Conservation (phyloP, 1,139 yeast species). For the Yamadazyma diospyri region DNA sequence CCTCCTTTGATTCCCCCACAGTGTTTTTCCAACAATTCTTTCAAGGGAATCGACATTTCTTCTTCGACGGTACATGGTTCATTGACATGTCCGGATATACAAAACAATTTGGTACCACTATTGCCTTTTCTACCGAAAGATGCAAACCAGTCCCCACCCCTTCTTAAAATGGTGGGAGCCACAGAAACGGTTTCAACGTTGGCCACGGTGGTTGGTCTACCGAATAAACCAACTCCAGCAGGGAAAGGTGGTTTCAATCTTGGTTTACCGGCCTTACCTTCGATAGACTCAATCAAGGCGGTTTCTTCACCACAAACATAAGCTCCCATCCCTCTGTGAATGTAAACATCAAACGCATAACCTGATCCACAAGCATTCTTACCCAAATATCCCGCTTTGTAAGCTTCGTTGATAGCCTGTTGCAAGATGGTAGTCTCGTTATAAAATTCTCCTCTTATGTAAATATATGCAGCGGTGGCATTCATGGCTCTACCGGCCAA, state of each 20-base stretch:
- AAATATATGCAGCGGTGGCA: constrained; percentile 87
- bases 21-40: constrained; percentile 77
- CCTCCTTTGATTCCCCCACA: constrained; percentile 91
- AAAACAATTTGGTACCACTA: constrained; percentile 75
- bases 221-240: constrained; percentile 87
- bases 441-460: constrained; percentile 85
- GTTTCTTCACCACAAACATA: constrained; percentile 91
- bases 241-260: constrained; percentile 93
- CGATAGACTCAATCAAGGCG: constrained; percentile 79
- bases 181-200: constrained; percentile 89
- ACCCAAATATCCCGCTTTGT: constrained; percentile 74
- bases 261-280: constrained; percentile 91
- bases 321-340: constrained; percentile 92
- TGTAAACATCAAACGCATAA: constrained; percentile 72
- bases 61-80: constrained; percentile 92
- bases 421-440: constrained; percentile 72
- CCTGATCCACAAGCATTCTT: constrained; percentile 86
- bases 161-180: constrained; percentile 81
- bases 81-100: constrained; percentile 86
- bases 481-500: constrained; percentile 89
- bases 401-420: constrained; percentile 81
- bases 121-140: constrained; percentile 82
- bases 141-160: constrained; percentile 87
- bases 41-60: constrained; percentile 85
- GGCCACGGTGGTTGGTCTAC: constrained; percentile 86